phyloP scores from a whole-genome alignment of 1,284 basidiomycete species.

The Irpex sp. region DNA sequence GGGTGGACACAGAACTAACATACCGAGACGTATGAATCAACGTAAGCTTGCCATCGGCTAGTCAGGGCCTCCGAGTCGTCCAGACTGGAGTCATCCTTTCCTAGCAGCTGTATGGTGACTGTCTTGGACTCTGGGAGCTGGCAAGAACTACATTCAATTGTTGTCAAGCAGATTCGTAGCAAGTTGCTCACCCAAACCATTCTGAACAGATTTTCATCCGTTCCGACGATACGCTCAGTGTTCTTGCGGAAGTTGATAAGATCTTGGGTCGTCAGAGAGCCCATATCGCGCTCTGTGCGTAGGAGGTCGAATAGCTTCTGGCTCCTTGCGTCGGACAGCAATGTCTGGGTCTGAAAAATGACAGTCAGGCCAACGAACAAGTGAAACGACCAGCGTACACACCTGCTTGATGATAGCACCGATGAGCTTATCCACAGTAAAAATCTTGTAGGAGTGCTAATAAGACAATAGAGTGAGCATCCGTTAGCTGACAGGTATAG shows the following conservation, averaged over 20 bases:
- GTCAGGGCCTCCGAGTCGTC: conserved; percentile 84
- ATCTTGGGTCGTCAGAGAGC: conserved; percentile 70
- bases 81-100: conserved; percentile 84
- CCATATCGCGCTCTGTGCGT: conserved; percentile 70
- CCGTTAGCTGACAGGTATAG: background rate
- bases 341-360: conserved; percentile 59
- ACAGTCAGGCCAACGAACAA: conserved; percentile 10
- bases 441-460: conserved; percentile 68
- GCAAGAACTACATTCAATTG: background rate
- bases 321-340: conserved; percentile 78
- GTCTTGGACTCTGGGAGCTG: conserved; percentile 70
- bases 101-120: conserved; percentile 83
- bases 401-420: conserved; percentile 87
- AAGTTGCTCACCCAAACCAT: conserved; percentile 79
- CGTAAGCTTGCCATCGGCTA: conserved; percentile 86
- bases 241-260: conserved; percentile 82
- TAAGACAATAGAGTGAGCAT: background rate
- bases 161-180: background rate
- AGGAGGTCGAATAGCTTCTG: conserved; percentile 83
- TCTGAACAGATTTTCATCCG: conserved; percentile 90
- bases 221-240: conserved; percentile 80
- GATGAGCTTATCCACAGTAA: conserved; percentile 92
- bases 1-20: conserved; percentile 23
- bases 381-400: conserved; percentile 11
- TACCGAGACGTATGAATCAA: conserved; percentile 85